Base-by-base conservation (phyloP, 2,329 filamentous ascomycete species). In the Cordyceps javanica region DNA sequence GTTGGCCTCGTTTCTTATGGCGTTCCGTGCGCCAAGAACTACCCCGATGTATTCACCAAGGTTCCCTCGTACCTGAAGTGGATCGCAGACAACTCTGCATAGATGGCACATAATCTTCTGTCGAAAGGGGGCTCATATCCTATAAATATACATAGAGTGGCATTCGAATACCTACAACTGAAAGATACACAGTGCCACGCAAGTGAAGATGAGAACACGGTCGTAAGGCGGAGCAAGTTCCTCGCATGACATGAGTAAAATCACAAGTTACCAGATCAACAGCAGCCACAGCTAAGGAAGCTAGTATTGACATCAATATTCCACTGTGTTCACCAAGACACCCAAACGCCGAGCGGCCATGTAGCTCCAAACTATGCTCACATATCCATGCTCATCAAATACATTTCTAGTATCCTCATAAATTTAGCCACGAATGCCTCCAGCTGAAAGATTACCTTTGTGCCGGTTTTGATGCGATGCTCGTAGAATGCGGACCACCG, bases 361-460 rank as follows among this genome's bases (percentile, higher is more conserved):
- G 45, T 21, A 26, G 21, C 21, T 36, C 30, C 46, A 45, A 9
- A 23, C 21, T 50, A 5, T 42, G 7, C 16, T 75, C 69, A 85
- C 74, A 85, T 76, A 56, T 91, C 89, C 86, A 94, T 92, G 62
- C 87, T 90, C 89, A 96, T 93, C 58, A 87, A 73, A 68, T 85
- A 95, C 85, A 91, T 93, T 77, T 99, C 94, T 62, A 93, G 83
- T 64, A 97, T 85, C 65, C 93, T 85, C 93, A 99, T 97, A 71
- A 97, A 96, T 76, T 97, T 97, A 59, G 93, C 93, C 59, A 99
- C 94, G 73, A 99, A 99, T 3, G 94, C 94, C 74, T 99, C 95
- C 4, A 99, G 77, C 69, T 99, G 95, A 73, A 99, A 99, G 62
- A 99, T 97, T 59, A 96, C 89, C 80, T 99, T 99, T 60, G 82